Base-by-base conservation (phyloP, 2,329 filamentous ascomycete genomes). In the Alternaria sp. region DNA sequence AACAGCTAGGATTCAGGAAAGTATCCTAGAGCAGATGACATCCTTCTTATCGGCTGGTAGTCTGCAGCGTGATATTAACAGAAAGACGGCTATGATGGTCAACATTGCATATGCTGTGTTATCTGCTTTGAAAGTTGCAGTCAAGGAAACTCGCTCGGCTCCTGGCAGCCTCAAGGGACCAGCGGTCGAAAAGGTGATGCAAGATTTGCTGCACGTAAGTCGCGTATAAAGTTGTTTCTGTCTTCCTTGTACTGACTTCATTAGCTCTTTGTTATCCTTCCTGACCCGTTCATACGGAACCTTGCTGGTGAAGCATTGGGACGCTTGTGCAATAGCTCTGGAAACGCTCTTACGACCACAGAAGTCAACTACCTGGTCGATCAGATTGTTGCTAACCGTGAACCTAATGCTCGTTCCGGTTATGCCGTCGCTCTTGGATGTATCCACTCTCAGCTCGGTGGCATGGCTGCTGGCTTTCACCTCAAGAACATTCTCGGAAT, bases 401-500 rank as follows among this genome's bases (percentile, higher is more conserved):
- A 99, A 76, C 95, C 95, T 0, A 94, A 92, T 76, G 93, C 93
- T 38, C 89, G 95, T 76, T 94, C 96, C 45, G 95, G 95, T 11
- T 99, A 94, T 79, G 95, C 96, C 16, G 92, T 96, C 83, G 93
- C 95, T 12, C 82, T 99, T 30, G 95, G 95, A 9, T 92, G 91
- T 58, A 98, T 99, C 53, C 94, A 99, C 80, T 92, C 93, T 18
- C 93, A 97, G 77, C 92, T 99, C 34, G 96, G 95, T 59, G 94
- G 95, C 58, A 98, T 99, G 94, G 95, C 95, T 54, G 95, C 95
- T 56, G 93, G 94, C 4, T 93, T 95, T 71, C 95, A 99, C 76
- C 85, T 99, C 52, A 98, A 98, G 82, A 97, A 93, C 2, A 97
- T 99, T 51, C 86, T 97, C n/a, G 92, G 94, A 18, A 96, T 99